These are phyloP conservation scores for Carex pumila DNA, from an alignment of 176 grass and related monocot species.

Conservation along the genomic window DNA sequence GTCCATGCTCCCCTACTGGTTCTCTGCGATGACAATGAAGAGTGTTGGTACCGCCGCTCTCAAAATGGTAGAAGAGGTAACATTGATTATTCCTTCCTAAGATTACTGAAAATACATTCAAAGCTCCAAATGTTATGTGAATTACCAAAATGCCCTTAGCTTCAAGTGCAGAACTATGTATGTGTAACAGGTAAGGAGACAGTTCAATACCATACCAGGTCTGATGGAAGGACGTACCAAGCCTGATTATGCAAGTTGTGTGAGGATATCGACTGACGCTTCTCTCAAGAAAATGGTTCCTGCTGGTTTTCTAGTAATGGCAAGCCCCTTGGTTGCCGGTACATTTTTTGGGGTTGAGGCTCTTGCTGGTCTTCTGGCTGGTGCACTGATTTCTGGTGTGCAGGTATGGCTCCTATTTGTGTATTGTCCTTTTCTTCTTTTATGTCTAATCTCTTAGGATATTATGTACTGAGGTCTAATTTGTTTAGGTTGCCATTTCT, in stretches of 20 bases:
- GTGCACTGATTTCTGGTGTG: conserved; percentile 73
- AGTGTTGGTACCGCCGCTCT: conserved; percentile 78
- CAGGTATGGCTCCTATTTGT: conserved; percentile 33
- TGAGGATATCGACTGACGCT: conserved; percentile 82
- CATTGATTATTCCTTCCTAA: background rate
- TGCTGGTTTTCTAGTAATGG: conserved; percentile 65
- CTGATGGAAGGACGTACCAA: conserved; percentile 47
- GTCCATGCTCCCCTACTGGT: conserved; percentile 86
- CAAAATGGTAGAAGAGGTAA: conserved; percentile 67
- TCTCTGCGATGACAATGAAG: conserved; percentile 80
- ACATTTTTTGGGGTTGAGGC: conserved; percentile 64
- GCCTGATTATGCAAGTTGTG: conserved; percentile 79
- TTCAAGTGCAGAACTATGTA: background rate
- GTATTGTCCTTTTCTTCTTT: background rate
- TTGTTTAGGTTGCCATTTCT: conserved; percentile 62
- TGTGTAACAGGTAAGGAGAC: conserved; percentile 35
- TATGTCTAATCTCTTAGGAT: background rate
- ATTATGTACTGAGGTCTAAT: background rate
- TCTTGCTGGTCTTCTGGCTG: conserved; percentile 71
- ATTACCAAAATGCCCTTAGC: background rate
- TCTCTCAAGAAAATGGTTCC: conserved; percentile 72
- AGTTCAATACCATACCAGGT: conserved; percentile 58
- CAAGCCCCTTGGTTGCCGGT: conserved; percentile 51
- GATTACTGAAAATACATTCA: background rate
- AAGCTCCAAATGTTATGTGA: too few relatives aligned